A percentile compares a stretch with the other conserved stretches of the same genome.
These are phyloP conservation scores for Verticillium nubilum DNA, from an alignment of 2,329 filamentous ascomycete species.

Conservation along the genomic window DNA sequence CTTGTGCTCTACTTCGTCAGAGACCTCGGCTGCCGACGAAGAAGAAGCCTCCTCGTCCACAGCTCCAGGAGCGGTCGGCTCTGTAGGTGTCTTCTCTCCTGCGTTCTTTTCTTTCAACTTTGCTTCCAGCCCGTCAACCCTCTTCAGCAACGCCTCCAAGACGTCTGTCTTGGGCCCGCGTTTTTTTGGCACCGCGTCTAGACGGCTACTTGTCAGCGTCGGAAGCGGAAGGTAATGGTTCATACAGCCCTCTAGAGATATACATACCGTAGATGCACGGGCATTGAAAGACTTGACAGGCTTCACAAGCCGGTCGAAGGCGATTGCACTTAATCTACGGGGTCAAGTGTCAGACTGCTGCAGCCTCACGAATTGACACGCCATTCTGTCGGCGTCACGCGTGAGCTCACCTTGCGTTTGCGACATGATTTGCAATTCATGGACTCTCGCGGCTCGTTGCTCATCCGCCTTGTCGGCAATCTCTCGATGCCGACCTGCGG, in stretches of 20 bases:
- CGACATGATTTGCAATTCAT: constrained; percentile 97
- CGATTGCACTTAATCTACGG: constrained; percentile 86
- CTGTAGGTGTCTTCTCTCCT: constrained; percentile 21
- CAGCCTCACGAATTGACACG: neutral
- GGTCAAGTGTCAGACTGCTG: constrained; percentile 6
- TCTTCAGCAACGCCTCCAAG: constrained; percentile 74
- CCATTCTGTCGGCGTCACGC: neutral
- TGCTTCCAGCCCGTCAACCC: constrained; percentile 80
- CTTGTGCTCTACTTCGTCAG: constrained; percentile 30
- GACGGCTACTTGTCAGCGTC: neutral
- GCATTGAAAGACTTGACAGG: constrained; percentile 84
- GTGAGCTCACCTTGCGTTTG: constrained; percentile 70
- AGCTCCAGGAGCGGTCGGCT: constrained; percentile 13
- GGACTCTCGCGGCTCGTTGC: constrained; percentile 74
- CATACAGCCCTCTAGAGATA: too few species aligned
- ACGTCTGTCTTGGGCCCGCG: constrained; percentile 87
- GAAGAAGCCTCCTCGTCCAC: constrained; percentile 18
- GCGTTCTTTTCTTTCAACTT: constrained; percentile 65
- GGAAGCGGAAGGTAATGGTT: too few species aligned
- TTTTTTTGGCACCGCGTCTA: constrained; percentile 86
- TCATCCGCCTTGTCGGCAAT: constrained; percentile 63
- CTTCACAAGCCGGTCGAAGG: constrained; percentile 77
- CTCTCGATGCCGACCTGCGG: constrained; percentile 79
- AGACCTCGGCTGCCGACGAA: constrained; percentile 15
- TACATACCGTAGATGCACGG: constrained; percentile 80